A percentile compares a stretch with the other conserved stretches of the same genome.
Conservation (phyloP, 768 basidiomycete species). For the Tephrocybe sp. region DNA sequence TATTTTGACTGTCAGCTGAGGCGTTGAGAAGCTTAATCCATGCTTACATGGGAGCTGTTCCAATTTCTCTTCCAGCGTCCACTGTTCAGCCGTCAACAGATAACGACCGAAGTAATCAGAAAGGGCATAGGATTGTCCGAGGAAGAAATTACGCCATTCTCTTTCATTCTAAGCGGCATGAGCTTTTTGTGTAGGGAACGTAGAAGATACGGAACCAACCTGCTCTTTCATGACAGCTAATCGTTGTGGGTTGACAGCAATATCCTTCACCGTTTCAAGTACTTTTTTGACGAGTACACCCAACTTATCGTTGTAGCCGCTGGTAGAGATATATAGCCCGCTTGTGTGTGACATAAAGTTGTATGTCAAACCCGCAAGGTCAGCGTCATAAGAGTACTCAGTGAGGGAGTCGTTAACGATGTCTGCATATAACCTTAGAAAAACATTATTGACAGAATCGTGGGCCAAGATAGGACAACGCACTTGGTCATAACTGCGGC, state of each 20-base stretch:
- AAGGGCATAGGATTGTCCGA: constrained; percentile 78
- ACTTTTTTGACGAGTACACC: constrained; percentile 70
- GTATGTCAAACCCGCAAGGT: constrained; percentile 85
- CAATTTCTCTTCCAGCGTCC: constrained; percentile 77
- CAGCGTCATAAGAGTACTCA: constrained; percentile 91
- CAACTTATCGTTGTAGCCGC: constrained; percentile 93
- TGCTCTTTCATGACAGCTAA: constrained; percentile 84
- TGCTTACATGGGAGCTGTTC: constrained; percentile 70
- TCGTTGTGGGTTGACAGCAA: constrained; percentile 67
- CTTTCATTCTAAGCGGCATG: constrained; percentile 53
- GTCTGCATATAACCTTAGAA: constrained; percentile 68
- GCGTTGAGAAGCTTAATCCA: neutral
- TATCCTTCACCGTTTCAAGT: constrained; percentile 60
- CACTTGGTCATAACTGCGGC: constrained; percentile 73
- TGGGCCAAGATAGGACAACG: constrained; percentile 12
- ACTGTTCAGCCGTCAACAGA: constrained; percentile 66
- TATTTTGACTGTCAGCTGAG: constrained; percentile 23
- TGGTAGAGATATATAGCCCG: constrained; percentile 64
- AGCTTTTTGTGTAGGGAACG: neutral
- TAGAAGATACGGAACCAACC: constrained; percentile 35
- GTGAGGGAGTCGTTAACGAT: constrained; percentile 86
- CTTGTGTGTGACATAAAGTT: constrained; percentile 57
- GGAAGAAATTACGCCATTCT: constrained; percentile 83
- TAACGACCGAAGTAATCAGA: constrained; percentile 77
- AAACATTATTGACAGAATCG: constrained; percentile 2